phyloP scores from a whole-genome alignment of 305 asterid genomes.

The Fraxinus dipetala region DNA sequence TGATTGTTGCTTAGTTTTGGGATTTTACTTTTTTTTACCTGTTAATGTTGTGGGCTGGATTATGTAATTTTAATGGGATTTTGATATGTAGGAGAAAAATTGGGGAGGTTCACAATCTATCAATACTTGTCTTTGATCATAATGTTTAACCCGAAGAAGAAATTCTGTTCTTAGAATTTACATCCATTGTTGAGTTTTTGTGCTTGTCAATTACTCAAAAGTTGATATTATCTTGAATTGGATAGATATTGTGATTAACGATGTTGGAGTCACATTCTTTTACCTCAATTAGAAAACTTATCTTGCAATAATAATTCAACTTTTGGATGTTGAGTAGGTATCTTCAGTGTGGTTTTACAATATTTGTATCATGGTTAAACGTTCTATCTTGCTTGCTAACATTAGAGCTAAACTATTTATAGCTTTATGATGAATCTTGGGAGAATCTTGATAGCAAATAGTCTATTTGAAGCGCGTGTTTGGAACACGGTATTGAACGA shows the following conservation, averaged over 20 bases:
- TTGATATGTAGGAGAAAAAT: background rate
- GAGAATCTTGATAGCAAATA: background rate
- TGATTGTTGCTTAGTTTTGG: conserved; percentile 14
- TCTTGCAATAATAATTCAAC: background rate
- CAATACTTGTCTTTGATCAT: background rate
- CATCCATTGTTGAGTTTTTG: background rate
- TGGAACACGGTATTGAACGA: background rate
- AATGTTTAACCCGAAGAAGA: background rate
- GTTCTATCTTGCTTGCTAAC: background rate
- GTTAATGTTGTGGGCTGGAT: background rate
- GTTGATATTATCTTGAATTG: background rate
- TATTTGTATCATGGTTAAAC: background rate
- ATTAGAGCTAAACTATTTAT: background rate
- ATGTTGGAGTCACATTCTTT: background rate
- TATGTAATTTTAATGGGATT: background rate
- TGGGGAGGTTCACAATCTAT: background rate
- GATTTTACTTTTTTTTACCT: background rate
- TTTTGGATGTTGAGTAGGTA: background rate
- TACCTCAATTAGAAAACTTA: background rate
- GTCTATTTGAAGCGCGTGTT: background rate
- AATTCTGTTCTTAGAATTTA: background rate
- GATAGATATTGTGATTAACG: background rate
- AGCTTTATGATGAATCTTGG: background rate
- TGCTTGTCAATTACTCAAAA: background rate
- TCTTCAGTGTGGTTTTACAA: background rate